These are phyloP conservation scores for Piromyces finnis DNA, from an alignment of 192 early-diverging fungal species.

Conservation along the genomic window DNA sequence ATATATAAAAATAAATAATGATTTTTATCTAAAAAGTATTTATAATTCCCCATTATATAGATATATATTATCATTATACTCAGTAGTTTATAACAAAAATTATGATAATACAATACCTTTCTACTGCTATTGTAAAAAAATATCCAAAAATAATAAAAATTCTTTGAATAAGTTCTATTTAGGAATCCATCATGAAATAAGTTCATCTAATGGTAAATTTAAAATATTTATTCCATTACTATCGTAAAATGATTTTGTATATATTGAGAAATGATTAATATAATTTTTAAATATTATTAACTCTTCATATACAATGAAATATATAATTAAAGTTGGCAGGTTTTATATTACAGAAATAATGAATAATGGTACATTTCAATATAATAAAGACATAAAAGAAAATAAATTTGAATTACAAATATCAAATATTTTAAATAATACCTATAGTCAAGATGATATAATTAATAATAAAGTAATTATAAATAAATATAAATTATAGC, in stretches of 20 bases:
- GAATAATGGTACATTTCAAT: neutral
- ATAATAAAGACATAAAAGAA: neutral
- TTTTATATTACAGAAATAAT: neutral
- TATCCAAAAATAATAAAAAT: neutral
- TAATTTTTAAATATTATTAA: too few species aligned
- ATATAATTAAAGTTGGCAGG: neutral
- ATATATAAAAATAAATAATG: too few species aligned
- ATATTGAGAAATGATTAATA: too few species aligned
- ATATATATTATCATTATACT: neutral
- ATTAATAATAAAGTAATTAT: neutral
- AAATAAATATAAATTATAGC: too few species aligned
- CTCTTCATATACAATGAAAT: neutral
- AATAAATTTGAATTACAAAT: neutral
- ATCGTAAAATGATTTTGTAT: too few species aligned
- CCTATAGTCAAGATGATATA: neutral
- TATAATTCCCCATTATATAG: neutral
- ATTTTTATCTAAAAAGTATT: too few species aligned
- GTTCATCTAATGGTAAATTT: neutral
- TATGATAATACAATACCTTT: neutral
- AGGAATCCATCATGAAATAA: neutral
- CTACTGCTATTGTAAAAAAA: neutral
- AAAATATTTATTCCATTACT: too few species aligned
- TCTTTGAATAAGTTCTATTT: neutral
- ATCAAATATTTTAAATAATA: neutral
- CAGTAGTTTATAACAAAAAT: neutral